Evolutionary conservation across 495 filamentous ascomycete species (phyloP).

Genomic region (Hypomontagnella monticulosa): DNA sequence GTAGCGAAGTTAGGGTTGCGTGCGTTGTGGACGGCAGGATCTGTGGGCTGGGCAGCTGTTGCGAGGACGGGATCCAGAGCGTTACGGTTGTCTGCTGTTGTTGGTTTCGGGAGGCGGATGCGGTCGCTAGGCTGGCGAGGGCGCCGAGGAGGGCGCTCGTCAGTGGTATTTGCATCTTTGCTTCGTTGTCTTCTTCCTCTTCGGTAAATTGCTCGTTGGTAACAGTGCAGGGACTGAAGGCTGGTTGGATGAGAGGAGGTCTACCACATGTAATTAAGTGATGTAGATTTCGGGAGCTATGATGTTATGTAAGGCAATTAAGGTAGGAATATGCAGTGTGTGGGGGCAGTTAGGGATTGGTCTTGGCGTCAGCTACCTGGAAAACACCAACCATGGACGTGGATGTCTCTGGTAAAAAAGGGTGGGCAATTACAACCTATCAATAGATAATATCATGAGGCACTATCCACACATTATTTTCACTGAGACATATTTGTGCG

Average conservation of each 20-base stretch:
- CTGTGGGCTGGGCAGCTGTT: conserved; percentile 63
- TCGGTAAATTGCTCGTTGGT: neutral
- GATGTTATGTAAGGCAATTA: conserved; percentile 8
- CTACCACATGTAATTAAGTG: neutral
- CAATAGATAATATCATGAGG: no score
- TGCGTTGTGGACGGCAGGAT: conserved; percentile 73
- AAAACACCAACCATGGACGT: neutral
- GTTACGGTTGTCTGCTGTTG: conserved; percentile 42
- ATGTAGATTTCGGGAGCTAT: conserved; percentile 4
- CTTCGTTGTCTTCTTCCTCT: neutral
- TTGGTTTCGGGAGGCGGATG: conserved; percentile 15
- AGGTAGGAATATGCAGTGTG: conserved; percentile 5
- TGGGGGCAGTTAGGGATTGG: conserved; percentile 13
- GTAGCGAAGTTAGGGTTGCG: conserved; percentile 72
- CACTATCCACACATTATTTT: no score
- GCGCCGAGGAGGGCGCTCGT: conserved; percentile 34
- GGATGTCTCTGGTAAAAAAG: conserved; percentile 1
- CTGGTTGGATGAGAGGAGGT: neutral
- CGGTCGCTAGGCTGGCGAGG: conserved; percentile 17
- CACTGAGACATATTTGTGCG: no score
- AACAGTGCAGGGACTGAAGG: neutral
- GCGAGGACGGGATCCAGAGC: conserved; percentile 59
- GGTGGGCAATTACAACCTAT: no score
- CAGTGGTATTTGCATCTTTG: conserved; percentile 38
- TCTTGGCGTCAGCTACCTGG: conserved; percentile 23